Evolutionary conservation across 1,284 basidiomycete genomes (phyloP), one percentile per base, ranked within the genome.

Genomic region (Inonotus obliquus): DNA sequence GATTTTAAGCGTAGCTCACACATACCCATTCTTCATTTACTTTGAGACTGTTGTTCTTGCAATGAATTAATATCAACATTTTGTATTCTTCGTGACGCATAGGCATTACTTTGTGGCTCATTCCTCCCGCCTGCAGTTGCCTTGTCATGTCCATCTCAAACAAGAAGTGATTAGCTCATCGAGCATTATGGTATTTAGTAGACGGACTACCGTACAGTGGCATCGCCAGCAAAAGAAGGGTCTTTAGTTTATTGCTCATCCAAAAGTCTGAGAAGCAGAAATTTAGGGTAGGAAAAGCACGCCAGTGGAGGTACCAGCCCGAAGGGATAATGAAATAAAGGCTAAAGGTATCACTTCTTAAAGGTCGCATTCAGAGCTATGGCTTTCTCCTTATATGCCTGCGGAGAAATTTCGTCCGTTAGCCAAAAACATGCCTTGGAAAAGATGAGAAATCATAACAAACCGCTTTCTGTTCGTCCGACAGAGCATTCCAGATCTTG

Each of bases 381-480:
- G 6, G 23, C 48, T 29, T 7, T 52, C 32, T 32, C 51, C 27
- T 4, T 52, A n/a, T 49, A 59, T 9, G n/a, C 23, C 55, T 57
- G 41, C 7, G 27, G 17, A 45, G 41, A 32, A 10, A 23, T 13
- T 10, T 14, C 4, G 7, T 52, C 11, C 13, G 21, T 23, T 11
- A 37, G 29, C 27, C 4, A 52, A 2, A 35, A 17, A 14, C 6
- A 17, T 11, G 9, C 25, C 25, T 27, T 52, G 21, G 7, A 49
- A 25, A 23, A 29, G 32, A 27, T 37, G 23, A 52, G 25, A 19
- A 35, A 32, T 7, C 7, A 25, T 13, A 47, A 57, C 55, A 3
- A 17, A 59, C 57, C 57, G 17, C 11, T 38, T 59, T 59, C 48
- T 29, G 47, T 41, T 23, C 47, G 10, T 59, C 47, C 17, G 57